Evolutionary conservation across 345 rosid genomes (phyloP), one percentile per base, ranked within the genome.

Genomic region (Gossypium ekmanianum): DNA sequence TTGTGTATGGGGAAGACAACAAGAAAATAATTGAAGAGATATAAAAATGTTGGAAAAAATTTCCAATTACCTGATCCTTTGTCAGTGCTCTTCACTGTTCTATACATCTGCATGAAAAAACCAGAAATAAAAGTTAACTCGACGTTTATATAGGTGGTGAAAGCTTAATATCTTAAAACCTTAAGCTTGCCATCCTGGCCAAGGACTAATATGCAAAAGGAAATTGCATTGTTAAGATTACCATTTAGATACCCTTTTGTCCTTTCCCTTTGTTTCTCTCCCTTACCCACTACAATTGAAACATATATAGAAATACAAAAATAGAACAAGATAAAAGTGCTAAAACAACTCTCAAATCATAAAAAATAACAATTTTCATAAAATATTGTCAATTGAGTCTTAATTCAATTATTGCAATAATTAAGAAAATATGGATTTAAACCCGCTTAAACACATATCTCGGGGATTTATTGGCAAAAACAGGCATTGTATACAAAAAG

Each of bases 31-130:
- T 22, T 14, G n/a, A 43, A 74, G 61, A 72, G 73, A 78, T 61
- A 66, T 41, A 75, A 79, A 65, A 39, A 44, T 26, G 44, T 29
- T 78, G 81, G 71, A 64, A 55, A 73, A 34, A 5, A 0, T 34
- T 34, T 47, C 14, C 68, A 61, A 63, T 82, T 85, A 92, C 97
- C 96, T 84, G 91, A 68, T 82, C 84, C 88, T 86, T 89, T 93
- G 88, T 88, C 91, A 83, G 98, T 91, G 89, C 88, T 90, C 89
- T 88, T 95, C 81, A 95, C 98, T 90, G 99, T 95, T 89, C 99
- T 91, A 81, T 95, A 95, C 99, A 95, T 95, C 99, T 95, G 93
- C 94, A 89, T 82, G 80, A 81, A 85, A n/a, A 76, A 34, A 34
- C 41, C 7, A 34, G 7, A 34, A 34, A 4, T 5, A 34, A 34